Conservation (phyloP, 306 rosid genomes). For the Castanopsis chinensis region DNA sequence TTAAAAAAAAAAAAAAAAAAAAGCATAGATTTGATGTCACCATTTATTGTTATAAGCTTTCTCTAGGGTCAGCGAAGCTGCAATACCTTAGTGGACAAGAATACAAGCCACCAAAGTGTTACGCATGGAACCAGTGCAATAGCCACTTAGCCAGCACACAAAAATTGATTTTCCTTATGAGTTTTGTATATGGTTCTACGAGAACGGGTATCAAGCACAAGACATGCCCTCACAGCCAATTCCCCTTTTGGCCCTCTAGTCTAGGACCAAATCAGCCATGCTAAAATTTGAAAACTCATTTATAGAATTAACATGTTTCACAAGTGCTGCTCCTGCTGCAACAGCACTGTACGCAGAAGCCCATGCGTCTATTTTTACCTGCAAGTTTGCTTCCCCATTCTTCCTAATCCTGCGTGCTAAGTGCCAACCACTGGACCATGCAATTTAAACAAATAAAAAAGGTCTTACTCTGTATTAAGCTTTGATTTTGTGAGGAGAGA, state of each 20-base stretch:
- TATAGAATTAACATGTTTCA: neutral
- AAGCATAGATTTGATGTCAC: too few relatives aligned
- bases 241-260: slow-evolving; percentile 14
- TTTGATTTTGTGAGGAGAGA: too few relatives aligned
- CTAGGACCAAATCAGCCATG: neutral
- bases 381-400: neutral
- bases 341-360: slow-evolving; percentile 54
- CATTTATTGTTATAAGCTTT: slow-evolving; percentile 13
- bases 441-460: neutral
- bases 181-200: slow-evolving; percentile 9
- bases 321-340: slow-evolving; percentile 76
- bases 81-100: slow-evolving; percentile 21
- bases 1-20: too few relatives aligned
- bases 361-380: slow-evolving; percentile 45
- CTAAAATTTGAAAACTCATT: neutral
- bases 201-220: slow-evolving; percentile 29
- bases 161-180: slow-evolving; percentile 1
- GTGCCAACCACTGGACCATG: neutral
- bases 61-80: slow-evolving; percentile 28
- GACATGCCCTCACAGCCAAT: slow-evolving; percentile 25
- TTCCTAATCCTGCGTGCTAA: neutral
- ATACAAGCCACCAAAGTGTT: slow-evolving; percentile 17
- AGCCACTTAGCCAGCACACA: neutral
- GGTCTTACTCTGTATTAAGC: neutral
- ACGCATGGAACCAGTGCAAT: neutral